Base-by-base conservation (phyloP, 2,329 filamentous ascomycete species). In the Monosporascus sp. region DNA sequence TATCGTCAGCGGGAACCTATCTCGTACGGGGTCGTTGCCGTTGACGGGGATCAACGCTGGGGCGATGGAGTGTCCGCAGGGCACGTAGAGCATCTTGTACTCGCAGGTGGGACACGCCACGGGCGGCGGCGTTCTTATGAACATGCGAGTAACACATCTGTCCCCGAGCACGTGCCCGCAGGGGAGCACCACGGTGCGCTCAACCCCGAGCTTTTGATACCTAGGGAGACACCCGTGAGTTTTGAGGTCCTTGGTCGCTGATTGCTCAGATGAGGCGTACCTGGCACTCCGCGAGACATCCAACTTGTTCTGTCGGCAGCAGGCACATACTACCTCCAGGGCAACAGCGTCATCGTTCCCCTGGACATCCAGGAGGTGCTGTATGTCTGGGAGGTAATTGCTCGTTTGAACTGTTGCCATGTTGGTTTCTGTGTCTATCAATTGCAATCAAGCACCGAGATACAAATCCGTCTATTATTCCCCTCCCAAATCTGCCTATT, bases 141-240 rank as follows among this genome's bases (percentile, higher is more conserved):
- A 38, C 5, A 55, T 38, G 20, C 53, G 50, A 4, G 56, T 44
- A 8, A 63, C 31, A 45, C 63, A 65, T n/a, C 60, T 57, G 31
- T 61, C 61, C 17, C 63, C 63, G 24, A 64, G 60, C 22, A 62
- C 50, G 37, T 65, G 63, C 2, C 63, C 63, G 47, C 62, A 64
- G 14, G 62, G 57, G 2, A 65, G 57, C 5, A 54, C 50, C 3
- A 63, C 51, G 0, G 60, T 62, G 11, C 55, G 55, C 51, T 65
- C 63, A 15, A 61, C 52, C 2, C 55, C 58, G 15, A 56, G 56
- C n/a, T 39, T 52, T 20, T 55, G 48, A n/a, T 60, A 53, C 4
- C 48, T 44, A 24, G 41, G 41, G 14, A 58, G 39, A 38, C 51
- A 46, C 14, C 44, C 27, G 43, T 57, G 48, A 6, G 31, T 43